Evolutionary conservation across 345 rosid genomes (phyloP), one percentile per base, ranked within the genome.

Genomic region (Cardiospermum halicacabum): DNA sequence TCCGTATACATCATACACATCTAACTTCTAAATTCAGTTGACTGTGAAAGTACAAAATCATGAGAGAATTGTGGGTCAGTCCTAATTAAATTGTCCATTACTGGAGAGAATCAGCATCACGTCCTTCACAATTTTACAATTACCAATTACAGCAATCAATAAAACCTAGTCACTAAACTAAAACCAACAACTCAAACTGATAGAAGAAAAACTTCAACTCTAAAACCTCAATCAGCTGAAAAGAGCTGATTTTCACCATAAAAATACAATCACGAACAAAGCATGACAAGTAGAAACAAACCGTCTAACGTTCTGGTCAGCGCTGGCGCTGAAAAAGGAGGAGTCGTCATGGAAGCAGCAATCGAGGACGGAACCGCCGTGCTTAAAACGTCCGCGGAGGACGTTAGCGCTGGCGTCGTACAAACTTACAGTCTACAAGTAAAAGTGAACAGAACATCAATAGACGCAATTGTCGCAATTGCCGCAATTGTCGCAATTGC

Each of bases 261-360:
- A 3, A 3, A 13, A 40, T 3, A 39, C 16, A 39, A 39, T 39
- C 12, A 9, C 0, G 43, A 39, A 8, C 12, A n/a, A n/a, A 3
- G 2, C 43, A 7, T 39, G 13, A 39, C 43, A 39, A 63, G 51
- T 47, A 7, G 24, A 5, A 8, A 75, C 81, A 58, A 18, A 88
- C 98, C 97, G 70, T 59, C 97, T 73, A 13, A 93, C 97, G 26
- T 86, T 80, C 60, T 74, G 49, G 70, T 93, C 98, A 18, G 85
- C 81, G 28, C 92, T 67, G 48, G 85, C 98, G 66, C 98, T 93
- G 62, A 93, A 93, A 0, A 97, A 97, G 42, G 97, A 93, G 27
- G 98, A 88, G 58, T 93, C 98, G 25, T 93, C 98, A 54, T 93
- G 97, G 77, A 93, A 90, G 76, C 98, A 93, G 76, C 98, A 93